phyloP scores from a whole-genome alignment of 2,329 filamentous ascomycete species.

The Epichloe glyceriae region DNA sequence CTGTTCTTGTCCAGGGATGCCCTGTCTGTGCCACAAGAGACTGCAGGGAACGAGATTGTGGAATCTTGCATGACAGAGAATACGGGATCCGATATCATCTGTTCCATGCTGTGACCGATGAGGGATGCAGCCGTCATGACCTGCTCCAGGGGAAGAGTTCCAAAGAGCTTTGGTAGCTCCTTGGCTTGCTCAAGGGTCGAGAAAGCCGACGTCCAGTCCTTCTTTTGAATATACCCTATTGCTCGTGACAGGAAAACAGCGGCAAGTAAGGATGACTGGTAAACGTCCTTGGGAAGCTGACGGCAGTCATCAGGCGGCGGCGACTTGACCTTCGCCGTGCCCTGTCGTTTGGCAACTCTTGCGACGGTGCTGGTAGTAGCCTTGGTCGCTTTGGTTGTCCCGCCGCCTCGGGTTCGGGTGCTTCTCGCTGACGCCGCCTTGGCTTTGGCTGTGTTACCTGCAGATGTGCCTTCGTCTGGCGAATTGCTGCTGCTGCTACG shows the following conservation, averaged over 20 bases:
- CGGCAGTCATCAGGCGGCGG: slow-evolving; percentile 8
- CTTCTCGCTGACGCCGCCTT: slow-evolving; percentile 9
- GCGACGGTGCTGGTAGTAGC: slow-evolving; percentile 6
- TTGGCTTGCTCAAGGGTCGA: slow-evolving; percentile 38
- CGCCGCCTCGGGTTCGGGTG: not conserved
- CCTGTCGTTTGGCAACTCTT: slow-evolving; percentile 10
- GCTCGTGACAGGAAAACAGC: slow-evolving; percentile 26
- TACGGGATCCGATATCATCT: slow-evolving; percentile 67
- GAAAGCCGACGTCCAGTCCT: slow-evolving; percentile 46
- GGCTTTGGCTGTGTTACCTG: slow-evolving; percentile 1
- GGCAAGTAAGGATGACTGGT: slow-evolving; percentile 24
- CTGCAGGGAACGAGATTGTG: slow-evolving; percentile 72
- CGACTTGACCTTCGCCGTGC: slow-evolving; percentile 9
- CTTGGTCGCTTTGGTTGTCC: slow-evolving; percentile 4
- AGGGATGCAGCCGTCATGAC: slow-evolving; percentile 55
- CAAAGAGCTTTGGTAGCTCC: slow-evolving; percentile 27
- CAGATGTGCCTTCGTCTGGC: slow-evolving; percentile 3
- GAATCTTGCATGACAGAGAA: slow-evolving; percentile 89
- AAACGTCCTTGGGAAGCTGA: slow-evolving; percentile 18
- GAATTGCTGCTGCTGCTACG: slow-evolving; percentile 8
- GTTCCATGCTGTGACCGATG: slow-evolving; percentile 53
- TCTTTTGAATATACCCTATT: slow-evolving; percentile 31
- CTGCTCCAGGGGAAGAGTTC: slow-evolving; percentile 33
- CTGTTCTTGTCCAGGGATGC: slow-evolving; percentile 23
- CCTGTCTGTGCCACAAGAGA: slow-evolving; percentile 34